Evolutionary conservation across 768 basidiomycete genomes (phyloP), one percentile per base, ranked within the genome.

Genomic region (Neoboletus brunneissimus): DNA sequence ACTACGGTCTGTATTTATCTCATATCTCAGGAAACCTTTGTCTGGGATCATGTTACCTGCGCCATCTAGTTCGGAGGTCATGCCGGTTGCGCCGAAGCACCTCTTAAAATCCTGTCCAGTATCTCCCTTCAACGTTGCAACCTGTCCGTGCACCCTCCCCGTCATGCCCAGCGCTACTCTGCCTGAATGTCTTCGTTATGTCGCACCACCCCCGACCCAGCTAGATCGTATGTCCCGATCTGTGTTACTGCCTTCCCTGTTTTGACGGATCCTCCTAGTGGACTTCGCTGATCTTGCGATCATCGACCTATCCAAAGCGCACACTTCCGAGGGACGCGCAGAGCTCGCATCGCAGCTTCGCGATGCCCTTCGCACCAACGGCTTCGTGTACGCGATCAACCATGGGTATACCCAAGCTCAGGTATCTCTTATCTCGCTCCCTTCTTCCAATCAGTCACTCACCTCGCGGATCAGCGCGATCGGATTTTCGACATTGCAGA

Each of bases 241-340:
- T 10, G 1, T 9, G 2, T n/a, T 1, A 27, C 8, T 25, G 6
- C 20, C n/a, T 38, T 38, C 23, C 4, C 29, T n/a, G 8, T 53
- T 29, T 48, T 32, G 25, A 52, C 45, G 72, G 69, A 75, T 59
- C 73, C 73, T 18, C 47, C 27, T 43, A 79, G 77, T 77, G 57
- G 73, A 76, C 18, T 77, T 72, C 56, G 84, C 81, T 13, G 79
- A 83, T 48, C 74, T 86, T 5, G 71, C 79, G 0, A 71, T 79
- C 53, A 77, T 85, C 46, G 82, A 86, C 58, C 63, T 85, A 15
- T 74, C 81, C 1, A 72, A 76, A 40, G 74, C 70, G 0, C 47
- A 55, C 8, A 78, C 76, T 6, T 64, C 68, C 1, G 75, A 81
- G 57, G 81, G 75, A 7, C 74, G 78, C 1, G 62, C 66, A 0